Evolutionary conservation across 2,329 filamentous ascomycete species (phyloP), one percentile per base, ranked within the genome.

Genomic region (Alternaria sp.): DNA sequence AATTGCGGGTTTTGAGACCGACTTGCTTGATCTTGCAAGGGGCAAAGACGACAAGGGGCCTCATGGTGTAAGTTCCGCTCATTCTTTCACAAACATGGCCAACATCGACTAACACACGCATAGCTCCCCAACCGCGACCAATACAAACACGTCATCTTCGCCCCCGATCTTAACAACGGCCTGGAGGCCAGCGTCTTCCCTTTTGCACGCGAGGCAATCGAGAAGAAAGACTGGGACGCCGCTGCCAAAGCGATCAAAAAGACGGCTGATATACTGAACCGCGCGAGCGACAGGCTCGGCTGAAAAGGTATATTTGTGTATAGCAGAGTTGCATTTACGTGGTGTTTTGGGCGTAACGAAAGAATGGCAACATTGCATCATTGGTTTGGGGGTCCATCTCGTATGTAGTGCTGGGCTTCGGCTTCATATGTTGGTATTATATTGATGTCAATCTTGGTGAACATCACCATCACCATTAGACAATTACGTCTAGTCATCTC

Each of bases 61-160:
- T 28, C 75, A 79, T 65, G 93, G 93, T 60, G 91, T 96, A 86
- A 85, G 92, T 73, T 41, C 7, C n/a, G 34, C 22, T 34, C 41
- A 16, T 25, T 8, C 25, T 14, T n/a, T 25, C 5, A 7, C 9
- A 20, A 4, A 12, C 40, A 3, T 20, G 22, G n/a, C 46, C 9
- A 11, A 14, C 10, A n/a, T 8, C 7, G 14, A 50, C 25, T 38
- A 40, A 28, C 5, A 14, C 12, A 34, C 25, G 3, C 8, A 55
- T 52, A 79, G 76, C 86, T 97, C 5, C 92, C 92, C 40, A 92
- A 92, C 70, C 89, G 94, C 66, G 92, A 91, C 5, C 95, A 98
- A 80, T 99, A 93, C 85, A 97, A 96, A 79, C 95, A 97, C 79
- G 86, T 96, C 73, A 82, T 99, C 58, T 97, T 94, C 75, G 94